These are phyloP conservation scores for Leishmania gerbilli DNA, from an alignment of 208 protist species.

Conservation along the genomic window DNA sequence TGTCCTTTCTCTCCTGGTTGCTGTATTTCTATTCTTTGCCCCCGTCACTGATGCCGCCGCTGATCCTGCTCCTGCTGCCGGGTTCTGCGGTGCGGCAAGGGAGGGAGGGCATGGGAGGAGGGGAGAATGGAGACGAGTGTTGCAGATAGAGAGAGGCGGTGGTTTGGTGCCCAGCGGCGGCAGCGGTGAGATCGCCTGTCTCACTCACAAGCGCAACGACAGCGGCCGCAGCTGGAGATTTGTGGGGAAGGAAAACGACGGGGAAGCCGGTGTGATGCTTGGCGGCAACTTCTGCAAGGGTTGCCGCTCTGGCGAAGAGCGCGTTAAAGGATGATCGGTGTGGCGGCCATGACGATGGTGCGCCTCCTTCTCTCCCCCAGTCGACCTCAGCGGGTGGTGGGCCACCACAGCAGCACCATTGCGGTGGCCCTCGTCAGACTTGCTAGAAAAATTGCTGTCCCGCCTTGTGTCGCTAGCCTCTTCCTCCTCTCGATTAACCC, in stretches of 20 bases:
- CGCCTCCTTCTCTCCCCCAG: neutral
- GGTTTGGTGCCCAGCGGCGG: neutral
- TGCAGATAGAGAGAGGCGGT: neutral
- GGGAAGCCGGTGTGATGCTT: neutral
- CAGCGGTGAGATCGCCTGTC: neutral
- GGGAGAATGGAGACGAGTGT: neutral
- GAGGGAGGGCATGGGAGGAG: no score
- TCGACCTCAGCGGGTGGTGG: neutral
- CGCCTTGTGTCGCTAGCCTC: neutral
- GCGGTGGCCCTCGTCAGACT: neutral
- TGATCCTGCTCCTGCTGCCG: neutral
- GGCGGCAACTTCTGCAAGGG: neutral
- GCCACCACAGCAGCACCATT: neutral
- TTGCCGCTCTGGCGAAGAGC: neutral
- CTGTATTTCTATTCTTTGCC: neutral
- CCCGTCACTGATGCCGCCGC: neutral
- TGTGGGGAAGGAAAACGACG: neutral
- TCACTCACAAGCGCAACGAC: constrained; percentile 1
- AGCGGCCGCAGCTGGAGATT: neutral
- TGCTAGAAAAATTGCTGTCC: neutral
- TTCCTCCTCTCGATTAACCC: constrained; percentile 10
- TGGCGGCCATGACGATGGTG: neutral
- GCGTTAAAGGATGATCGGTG: neutral
- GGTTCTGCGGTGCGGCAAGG: neutral
- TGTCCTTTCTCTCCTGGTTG: no score